Conservation (phyloP, 805 yeast genomes). For the Yamadazyma laniorum region DNA sequence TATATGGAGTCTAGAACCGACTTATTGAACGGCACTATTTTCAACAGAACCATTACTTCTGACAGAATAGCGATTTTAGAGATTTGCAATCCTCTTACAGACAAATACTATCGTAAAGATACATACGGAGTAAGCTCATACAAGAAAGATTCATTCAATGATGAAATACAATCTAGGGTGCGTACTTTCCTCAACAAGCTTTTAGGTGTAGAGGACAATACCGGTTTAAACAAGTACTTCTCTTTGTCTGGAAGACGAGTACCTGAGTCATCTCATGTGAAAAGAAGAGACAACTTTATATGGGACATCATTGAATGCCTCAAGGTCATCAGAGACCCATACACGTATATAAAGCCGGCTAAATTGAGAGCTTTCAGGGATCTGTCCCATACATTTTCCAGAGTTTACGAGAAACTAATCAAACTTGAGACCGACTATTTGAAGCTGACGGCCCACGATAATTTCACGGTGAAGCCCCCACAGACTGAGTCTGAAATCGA, state of each 20-base stretch:
- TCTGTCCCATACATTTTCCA: constrained; percentile 22
- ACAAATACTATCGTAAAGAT: constrained; percentile 21
- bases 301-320: constrained; percentile 32
- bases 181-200: constrained; percentile 32
- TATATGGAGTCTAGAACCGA: constrained; percentile 34
- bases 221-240: constrained; percentile 44
- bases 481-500: constrained; percentile 1
- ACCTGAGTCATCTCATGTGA: constrained; percentile 20
- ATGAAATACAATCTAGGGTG: constrained; percentile 35
- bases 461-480: not conserved
- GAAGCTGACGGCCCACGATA: not conserved
- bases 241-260: constrained; percentile 26
- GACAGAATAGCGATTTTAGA: constrained; percentile 41
- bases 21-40: constrained; percentile 23
- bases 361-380: constrained; percentile 20
- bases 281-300: constrained; percentile 19
- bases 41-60: constrained; percentile 25
- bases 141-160: constrained; percentile 39
- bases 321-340: constrained; percentile 36
- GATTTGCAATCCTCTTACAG: constrained; percentile 39
- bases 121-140: constrained; percentile 27
- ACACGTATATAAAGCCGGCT: constrained; percentile 23
- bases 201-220: constrained; percentile 41
- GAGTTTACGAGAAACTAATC: constrained; percentile 29
- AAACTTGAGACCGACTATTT: constrained; percentile 21